phyloP scores from a whole-genome alignment of 2,329 filamentous ascomycete species.

The Magnaporthales sp. region DNA sequence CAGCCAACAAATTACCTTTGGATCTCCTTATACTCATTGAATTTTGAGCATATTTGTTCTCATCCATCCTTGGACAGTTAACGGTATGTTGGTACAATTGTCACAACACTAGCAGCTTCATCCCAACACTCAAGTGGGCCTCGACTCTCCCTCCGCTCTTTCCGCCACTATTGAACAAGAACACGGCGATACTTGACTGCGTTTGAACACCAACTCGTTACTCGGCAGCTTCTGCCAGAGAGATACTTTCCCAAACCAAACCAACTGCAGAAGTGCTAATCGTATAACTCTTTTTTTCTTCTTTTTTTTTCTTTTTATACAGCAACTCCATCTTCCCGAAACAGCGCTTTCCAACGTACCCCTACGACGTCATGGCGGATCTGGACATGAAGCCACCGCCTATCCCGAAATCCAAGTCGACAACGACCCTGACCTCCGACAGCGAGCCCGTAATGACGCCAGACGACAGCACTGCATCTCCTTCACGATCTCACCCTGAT shows the following conservation, averaged over 20 bases:
- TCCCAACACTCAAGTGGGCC: neutral
- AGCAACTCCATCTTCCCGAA: neutral
- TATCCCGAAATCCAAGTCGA: constrained; percentile 28
- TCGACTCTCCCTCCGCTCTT: neutral
- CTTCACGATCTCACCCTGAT: constrained; percentile 15
- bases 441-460: constrained; percentile 34
- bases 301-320: too few species aligned
- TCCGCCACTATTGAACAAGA: neutral
- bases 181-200: neutral
- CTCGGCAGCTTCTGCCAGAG: neutral
- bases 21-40: neutral
- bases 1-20: neutral
- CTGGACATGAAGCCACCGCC: constrained; percentile 17
- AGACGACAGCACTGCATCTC: constrained; percentile 31
- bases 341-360: neutral
- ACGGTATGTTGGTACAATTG: neutral
- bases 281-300: too few species aligned
- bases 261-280: neutral
- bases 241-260: neutral
- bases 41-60: neutral
- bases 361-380: constrained; percentile 27
- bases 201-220: neutral
- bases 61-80: neutral
- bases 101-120: neutral
- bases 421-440: constrained; percentile 26